Percentiles rank a stretch among this genome's conserved stretches.
These are phyloP conservation scores for Russula emetica DNA, from an alignment of 768 basidiomycete genomes.

Conservation along the genomic window DNA sequence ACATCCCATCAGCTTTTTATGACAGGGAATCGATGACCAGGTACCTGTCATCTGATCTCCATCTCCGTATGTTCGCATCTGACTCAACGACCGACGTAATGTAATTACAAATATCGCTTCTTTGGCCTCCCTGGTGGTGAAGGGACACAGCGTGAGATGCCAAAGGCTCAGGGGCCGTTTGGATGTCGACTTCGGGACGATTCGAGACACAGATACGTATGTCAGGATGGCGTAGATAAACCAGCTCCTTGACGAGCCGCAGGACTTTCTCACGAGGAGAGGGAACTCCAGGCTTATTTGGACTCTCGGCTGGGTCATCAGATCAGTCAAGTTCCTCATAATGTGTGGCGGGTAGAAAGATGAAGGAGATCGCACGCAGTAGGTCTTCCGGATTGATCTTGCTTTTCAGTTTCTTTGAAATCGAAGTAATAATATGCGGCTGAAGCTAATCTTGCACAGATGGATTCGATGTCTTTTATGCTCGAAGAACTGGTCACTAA, in stretches of 20 bases:
- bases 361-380: too few species aligned
- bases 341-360: too few species aligned
- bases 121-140: neutral
- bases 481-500: conserved; percentile 5
- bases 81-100: neutral
- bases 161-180: neutral
- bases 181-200: conserved; percentile 1
- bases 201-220: neutral
- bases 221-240: neutral
- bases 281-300: neutral
- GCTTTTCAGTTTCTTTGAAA: neutral
- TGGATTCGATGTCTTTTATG: neutral
- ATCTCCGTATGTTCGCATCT: neutral
- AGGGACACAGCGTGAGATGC: neutral
- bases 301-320: too few species aligned
- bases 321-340: too few species aligned
- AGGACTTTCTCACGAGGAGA: conserved; percentile 1
- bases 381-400: too few species aligned
- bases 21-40: neutral
- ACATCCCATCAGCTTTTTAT: conserved; percentile 1
- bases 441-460: neutral
- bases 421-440: neutral
- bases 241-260: neutral
- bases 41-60: neutral
- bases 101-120: neutral